Percentiles rank a stretch among this genome's conserved stretches.
Conservation (phyloP, 176 grass and related monocot genomes). For the Coix lacrymajobi region DNA sequence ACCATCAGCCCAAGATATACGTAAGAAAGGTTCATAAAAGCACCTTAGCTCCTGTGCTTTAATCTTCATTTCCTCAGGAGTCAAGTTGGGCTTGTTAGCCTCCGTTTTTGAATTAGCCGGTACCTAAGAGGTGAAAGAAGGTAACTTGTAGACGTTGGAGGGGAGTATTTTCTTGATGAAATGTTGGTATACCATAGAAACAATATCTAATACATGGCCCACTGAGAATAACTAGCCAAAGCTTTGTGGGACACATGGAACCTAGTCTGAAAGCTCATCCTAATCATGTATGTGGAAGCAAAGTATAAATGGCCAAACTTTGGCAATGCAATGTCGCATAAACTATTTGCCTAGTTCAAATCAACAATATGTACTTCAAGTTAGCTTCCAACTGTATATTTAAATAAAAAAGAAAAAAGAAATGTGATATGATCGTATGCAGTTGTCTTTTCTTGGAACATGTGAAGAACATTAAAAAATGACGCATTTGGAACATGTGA, state of each 20-base stretch:
- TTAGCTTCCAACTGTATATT: neutral
- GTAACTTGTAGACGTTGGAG: neutral
- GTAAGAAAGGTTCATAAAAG: conserved; percentile 31
- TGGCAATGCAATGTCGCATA: neutral
- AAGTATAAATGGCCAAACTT: neutral
- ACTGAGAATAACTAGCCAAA: neutral
- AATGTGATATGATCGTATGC: neutral
- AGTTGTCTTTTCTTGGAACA: neutral
- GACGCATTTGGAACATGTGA: neutral
- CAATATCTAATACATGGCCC: neutral
- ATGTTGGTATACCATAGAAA: neutral
- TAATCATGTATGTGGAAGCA: conserved; percentile 7
- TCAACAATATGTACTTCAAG: neutral
- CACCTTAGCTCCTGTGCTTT: conserved; percentile 91
- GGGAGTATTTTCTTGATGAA: neutral
- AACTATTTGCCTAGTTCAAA: neutral
- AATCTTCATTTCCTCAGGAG: conserved; percentile 86
- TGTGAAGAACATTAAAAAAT: neutral
- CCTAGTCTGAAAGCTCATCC: neutral
- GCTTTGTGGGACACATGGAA: neutral
- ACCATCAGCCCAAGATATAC: neutral
- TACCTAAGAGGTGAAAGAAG: conserved; percentile 39
- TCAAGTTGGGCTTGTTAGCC: conserved; percentile 53
- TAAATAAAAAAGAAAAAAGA: neutral
- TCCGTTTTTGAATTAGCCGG: conserved; percentile 40